phyloP scores from a whole-genome alignment of 257 asterid species.

The Parsonsia alboflavescens region DNA sequence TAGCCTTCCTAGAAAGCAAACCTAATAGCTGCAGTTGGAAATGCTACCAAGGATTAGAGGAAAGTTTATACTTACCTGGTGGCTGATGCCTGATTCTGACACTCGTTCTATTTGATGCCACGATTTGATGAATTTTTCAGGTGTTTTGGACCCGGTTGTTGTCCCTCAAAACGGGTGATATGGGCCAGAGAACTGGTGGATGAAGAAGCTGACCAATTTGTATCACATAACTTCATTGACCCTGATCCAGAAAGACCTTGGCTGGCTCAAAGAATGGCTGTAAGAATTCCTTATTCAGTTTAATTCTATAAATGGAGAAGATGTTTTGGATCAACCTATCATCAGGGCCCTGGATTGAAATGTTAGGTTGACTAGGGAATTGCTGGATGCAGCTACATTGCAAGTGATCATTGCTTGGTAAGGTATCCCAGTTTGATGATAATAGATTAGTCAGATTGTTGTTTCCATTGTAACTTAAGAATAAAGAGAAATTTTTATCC shows the following conservation, averaged over 20 bases:
- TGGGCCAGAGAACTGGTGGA: slow-evolving; percentile 90
- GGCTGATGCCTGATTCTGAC: too few species aligned
- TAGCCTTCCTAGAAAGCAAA: neutral
- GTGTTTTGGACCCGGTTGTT: slow-evolving; percentile 87
- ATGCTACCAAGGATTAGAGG: neutral
- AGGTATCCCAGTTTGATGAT: neutral
- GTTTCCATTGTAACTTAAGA: neutral
- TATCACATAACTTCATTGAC: slow-evolving; percentile 64
- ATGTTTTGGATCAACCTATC: neutral
- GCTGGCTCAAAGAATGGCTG: slow-evolving; percentile 70
- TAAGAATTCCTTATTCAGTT: slow-evolving; percentile 68
- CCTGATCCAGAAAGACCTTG: slow-evolving; percentile 72
- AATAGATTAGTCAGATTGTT: neutral
- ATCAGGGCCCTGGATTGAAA: neutral
- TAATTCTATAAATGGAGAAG: slow-evolving; percentile 17
- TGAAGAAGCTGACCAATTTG: slow-evolving; percentile 76
- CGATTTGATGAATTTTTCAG: slow-evolving; percentile 28
- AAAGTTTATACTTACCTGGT: neutral
- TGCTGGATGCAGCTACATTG: neutral
- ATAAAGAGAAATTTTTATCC: neutral
- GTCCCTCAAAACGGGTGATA: slow-evolving; percentile 65
- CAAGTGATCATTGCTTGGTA: neutral
- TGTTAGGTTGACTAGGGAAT: neutral
- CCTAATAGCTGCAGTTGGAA: neutral
- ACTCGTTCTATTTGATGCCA: neutral